Percentiles rank a stretch among this genome's conserved stretches.
phyloP scores from a whole-genome alignment of 176 grass and related monocot species.

The Alopecurus myosuroides region DNA sequence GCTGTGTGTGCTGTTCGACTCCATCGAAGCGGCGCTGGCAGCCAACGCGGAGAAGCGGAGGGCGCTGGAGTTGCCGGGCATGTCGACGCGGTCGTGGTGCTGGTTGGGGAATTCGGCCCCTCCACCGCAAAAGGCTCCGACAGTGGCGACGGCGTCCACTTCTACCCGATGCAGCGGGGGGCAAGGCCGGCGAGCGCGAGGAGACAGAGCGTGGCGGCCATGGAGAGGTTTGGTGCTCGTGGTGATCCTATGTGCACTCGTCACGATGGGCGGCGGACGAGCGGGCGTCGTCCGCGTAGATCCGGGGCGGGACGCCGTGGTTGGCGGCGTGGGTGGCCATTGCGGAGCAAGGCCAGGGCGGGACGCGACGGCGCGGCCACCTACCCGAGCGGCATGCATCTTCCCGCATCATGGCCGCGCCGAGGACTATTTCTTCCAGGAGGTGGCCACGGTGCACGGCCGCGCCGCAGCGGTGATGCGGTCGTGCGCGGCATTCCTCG shows the following conservation, averaged over 20 bases:
- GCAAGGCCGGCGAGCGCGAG: too few species aligned
- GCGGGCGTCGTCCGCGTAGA: too few species aligned
- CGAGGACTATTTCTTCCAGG: slow-evolving; percentile 78
- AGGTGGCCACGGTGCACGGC: slow-evolving; percentile 50
- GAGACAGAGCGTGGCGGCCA: too few species aligned
- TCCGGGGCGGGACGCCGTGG: too few species aligned
- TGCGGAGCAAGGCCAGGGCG: too few species aligned
- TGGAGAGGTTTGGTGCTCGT: too few species aligned
- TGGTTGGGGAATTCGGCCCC: background rate
- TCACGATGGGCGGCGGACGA: too few species aligned
- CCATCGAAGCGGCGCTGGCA: slow-evolving; percentile 2
- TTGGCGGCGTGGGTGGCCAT: too few species aligned
- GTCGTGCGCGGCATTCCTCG: slow-evolving; percentile 50
- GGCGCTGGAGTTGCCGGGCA: background rate
- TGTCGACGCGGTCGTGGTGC: background rate
- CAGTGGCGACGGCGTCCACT: background rate
- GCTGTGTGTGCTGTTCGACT: background rate
- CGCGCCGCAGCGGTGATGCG: slow-evolving; percentile 40
- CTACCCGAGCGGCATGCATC: too few species aligned
- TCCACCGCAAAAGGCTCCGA: background rate
- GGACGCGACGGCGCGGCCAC: too few species aligned
- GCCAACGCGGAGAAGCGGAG: background rate
- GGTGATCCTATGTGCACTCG: too few species aligned
- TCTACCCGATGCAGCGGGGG: background rate
- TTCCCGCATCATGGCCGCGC: too few species aligned